Percentiles rank a stretch among this genome's conserved stretches.
Evolutionary conservation across 768 basidiomycete species (phyloP).

Genomic region (Exsudoporus frostii): DNA sequence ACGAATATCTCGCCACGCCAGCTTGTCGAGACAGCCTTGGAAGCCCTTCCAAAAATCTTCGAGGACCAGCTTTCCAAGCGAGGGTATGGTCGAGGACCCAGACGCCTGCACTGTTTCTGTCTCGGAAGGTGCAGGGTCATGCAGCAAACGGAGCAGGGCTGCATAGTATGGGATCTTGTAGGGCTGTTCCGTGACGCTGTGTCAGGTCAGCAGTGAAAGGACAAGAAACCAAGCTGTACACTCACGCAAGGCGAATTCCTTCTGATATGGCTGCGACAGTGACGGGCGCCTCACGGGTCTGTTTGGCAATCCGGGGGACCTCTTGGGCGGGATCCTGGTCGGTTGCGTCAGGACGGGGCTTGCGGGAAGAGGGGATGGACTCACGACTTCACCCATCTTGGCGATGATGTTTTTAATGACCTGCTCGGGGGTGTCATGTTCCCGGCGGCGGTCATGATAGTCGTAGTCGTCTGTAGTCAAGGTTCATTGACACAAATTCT

Average conservation of each 20-base stretch:
- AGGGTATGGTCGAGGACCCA: slow-evolving; percentile 29
- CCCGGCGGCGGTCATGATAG: slow-evolving; percentile 59
- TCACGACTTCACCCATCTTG: slow-evolving; percentile 79
- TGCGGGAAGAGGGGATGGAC: slow-evolving; percentile 23
- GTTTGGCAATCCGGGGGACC: slow-evolving; percentile 59
- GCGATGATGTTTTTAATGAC: slow-evolving; percentile 64
- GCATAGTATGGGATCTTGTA: slow-evolving; percentile 93
- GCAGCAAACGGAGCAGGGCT: slow-evolving; percentile 68
- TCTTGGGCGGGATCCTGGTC: slow-evolving; percentile 69
- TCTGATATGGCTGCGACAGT: slow-evolving; percentile 66
- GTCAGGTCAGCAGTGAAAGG: slow-evolving; percentile 4
- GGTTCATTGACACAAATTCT: neutral
- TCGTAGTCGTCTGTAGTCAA: slow-evolving; percentile 54
- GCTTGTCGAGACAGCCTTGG: slow-evolving; percentile 81
- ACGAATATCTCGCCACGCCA: slow-evolving; percentile 88
- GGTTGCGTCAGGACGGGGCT: neutral
- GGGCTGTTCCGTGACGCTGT: slow-evolving; percentile 85
- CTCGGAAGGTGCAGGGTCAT: slow-evolving; percentile 42
- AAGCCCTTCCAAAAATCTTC: slow-evolving; percentile 93
- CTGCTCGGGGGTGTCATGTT: slow-evolving; percentile 71
- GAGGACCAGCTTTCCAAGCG: slow-evolving; percentile 67
- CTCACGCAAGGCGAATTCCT: slow-evolving; percentile 69
- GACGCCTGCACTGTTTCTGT: slow-evolving; percentile 28
- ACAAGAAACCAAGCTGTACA: neutral
- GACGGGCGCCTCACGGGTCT: slow-evolving; percentile 59